phyloP scores from a whole-genome alignment of 2,329 filamentous ascomycete species.

The Nemania serpens region DNA sequence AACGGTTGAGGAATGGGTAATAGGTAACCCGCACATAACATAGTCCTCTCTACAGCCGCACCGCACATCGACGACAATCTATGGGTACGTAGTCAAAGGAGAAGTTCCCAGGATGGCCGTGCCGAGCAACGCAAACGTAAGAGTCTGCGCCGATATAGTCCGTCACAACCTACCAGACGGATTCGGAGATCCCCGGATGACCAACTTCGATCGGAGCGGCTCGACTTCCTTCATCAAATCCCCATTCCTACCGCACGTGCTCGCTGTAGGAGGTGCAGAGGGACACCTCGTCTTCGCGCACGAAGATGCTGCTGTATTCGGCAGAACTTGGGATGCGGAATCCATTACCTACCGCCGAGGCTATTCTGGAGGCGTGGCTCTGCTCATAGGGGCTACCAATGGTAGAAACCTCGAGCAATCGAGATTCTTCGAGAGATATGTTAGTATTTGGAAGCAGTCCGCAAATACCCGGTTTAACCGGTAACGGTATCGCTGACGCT shows the following conservation, averaged over 20 bases:
- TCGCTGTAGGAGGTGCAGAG: too few species aligned
- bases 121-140: neutral
- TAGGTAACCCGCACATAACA: conserved; percentile 4
- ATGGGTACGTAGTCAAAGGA: conserved; percentile 5
- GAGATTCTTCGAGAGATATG: neutral
- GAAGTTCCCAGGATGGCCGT: neutral
- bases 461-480: neutral
- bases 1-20: conserved; percentile 4
- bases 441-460: too few species aligned
- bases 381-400: neutral
- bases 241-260: too few species aligned
- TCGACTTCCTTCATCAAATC: too few species aligned
- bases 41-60: neutral
- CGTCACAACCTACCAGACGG: too few species aligned
- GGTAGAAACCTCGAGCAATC: neutral
- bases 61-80: conserved; percentile 3
- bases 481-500: neutral
- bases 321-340: too few species aligned
- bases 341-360: neutral
- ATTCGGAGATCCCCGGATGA: too few species aligned
- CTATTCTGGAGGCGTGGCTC: neutral
- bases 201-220: too few species aligned
- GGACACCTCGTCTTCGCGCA: too few species aligned
- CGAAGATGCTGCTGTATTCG: too few species aligned
- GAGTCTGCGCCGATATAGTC: too few species aligned